Conservation (phyloP, 441 rosid species). For the Euphorbia schlechtendalii region DNA sequence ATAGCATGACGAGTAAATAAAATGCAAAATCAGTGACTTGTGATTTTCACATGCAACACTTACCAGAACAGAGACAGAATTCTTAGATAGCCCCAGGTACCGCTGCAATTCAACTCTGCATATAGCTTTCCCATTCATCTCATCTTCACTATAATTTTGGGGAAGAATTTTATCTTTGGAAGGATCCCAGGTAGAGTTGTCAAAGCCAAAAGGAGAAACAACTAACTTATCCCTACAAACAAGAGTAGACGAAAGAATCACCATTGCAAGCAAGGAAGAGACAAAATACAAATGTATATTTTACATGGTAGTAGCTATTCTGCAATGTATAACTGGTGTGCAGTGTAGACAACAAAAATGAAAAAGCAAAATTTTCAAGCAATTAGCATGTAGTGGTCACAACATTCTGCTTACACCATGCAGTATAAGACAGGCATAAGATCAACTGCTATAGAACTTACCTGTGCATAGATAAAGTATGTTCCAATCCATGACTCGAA, state of each 20-base stretch:
- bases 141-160: conserved; percentile 41
- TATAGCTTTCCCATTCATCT: conserved; percentile 50
- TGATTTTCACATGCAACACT: conserved; percentile 22
- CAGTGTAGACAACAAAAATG: too few relatives aligned
- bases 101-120: conserved; percentile 54
- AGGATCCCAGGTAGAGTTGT: conserved; percentile 63
- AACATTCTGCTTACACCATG: conserved; percentile 12
- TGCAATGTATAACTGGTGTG: not conserved
- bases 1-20: not conserved
- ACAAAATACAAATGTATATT: not conserved
- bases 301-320: not conserved
- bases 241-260: conserved; percentile 5
- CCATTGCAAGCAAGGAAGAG: not conserved
- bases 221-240: conserved; percentile 56
- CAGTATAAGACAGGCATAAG: conserved; percentile 1
- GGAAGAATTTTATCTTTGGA: conserved; percentile 54
- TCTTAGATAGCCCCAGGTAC: conserved; percentile 34
- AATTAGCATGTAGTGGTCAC: conserved; percentile 10
- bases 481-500: conserved; percentile 49
- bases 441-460: conserved; percentile 19
- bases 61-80: conserved; percentile 44
- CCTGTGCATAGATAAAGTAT: conserved; percentile 53
- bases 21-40: not conserved
- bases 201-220: conserved; percentile 54
- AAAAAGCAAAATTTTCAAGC: not conserved